Evolutionary conservation across 371 early-diverging fungal species (phyloP), one percentile per base, ranked within the genome.

Genomic region (Aphelidium insulamus): DNA sequence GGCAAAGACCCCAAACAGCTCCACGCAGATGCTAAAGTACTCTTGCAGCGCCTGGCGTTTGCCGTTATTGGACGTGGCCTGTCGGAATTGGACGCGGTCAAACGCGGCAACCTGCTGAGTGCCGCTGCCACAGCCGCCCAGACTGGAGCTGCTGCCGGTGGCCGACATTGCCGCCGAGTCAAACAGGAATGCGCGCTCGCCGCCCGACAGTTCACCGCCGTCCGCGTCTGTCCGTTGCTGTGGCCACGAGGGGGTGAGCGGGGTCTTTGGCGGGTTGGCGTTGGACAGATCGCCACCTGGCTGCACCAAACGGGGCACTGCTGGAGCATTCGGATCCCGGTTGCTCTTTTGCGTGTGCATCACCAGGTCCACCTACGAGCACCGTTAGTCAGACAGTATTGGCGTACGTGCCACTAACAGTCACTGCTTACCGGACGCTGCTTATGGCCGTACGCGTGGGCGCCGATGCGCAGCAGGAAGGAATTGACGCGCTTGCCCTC

Each of bases 11-110:
- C 24, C 33, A 7, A 12, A 16, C 12, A 48, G 26, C 16, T 42
- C 42, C 5, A 48, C 32, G 20, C 33, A 25, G 8, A 52, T 21
- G 24, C 48, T 32, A 35, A 49, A 47, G 29, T 52, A 58, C 44
- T 61, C 59, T 36, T 58, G 61, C 4, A 52, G 45, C 20, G 50
- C 48, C 7, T 54, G 31, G 18, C 52, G 46, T 21, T 44, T 40
- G 17, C 51, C 54, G 23, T 54, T 59, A 45, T 56, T 61, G 18
- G 56, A 52, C 4, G 63, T 63, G 17, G 62, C 54, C 1, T 46
- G 34, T 30, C 54, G 55, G 46, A 63, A 63, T 39, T 63, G 63
- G 26, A 63, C 14, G 6, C 63, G 48, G 35, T 63, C 62, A 37
- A 56, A 63, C 0, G 42, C 41, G 0, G 34, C 48, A 4, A 47